Base-by-base conservation (phyloP, 495 filamentous ascomycete genomes). In the Annulohypoxylon stygium region DNA sequence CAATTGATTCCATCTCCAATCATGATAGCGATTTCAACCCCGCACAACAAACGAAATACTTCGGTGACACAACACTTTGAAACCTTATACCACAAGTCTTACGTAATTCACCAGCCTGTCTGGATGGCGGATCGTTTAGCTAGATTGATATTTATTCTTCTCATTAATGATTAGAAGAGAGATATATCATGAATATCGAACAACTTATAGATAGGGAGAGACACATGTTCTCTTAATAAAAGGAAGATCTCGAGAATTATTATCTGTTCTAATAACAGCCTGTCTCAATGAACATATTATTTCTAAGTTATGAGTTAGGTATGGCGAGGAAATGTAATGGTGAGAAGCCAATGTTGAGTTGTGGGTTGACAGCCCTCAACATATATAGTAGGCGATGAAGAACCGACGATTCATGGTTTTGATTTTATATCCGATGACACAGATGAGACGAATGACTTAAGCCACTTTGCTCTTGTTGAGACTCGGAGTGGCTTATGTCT, bases 1-100 rank as follows among this genome's bases (percentile, higher is more conserved):
- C 16, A 37, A 26, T 43, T 60, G n/a, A 14, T 43, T 14, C 39
- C 26, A 25, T 60, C 57, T 60, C 36, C 57, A 60, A 60, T 60
- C 18, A 60, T 33, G 45, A 20, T 2, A 20, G 16, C 16, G 43
- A 8, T 20, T 60, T 8, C 9, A 12, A 39, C 57, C 57, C 57
- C 57, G 20, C 57, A 34, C 9, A 1, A 23, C n/a, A 37, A 2
- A 57, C 20, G 10, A 4, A 5, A 41, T 59, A 16, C 16, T 59
- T 41, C 2, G 53, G 14, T 16, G 36, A 34, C 8, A 14, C n/a
- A 36, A 55, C 30, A 55, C 26, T 4, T 39, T 12, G 1, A 8
- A 39, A 39, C 12, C 3, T 6, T 30, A 30, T 30, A 4, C 30
- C 1, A 30, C 2, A 6, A 3, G 30, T 6, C 30, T 30, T 30